Evolutionary conservation across 441 rosid genomes (phyloP).

Genomic region (Populus hybrid): DNA sequence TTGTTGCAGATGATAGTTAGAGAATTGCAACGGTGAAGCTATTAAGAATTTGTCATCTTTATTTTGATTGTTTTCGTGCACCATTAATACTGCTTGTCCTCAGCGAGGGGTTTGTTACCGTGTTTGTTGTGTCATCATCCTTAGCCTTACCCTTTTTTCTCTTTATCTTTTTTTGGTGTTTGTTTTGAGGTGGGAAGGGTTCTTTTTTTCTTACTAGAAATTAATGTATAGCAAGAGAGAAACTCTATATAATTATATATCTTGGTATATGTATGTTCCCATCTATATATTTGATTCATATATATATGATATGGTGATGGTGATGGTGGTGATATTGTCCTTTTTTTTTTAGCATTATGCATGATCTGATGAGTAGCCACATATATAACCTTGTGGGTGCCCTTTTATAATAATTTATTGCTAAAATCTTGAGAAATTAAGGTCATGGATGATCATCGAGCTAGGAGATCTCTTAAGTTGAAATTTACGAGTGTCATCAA

Average conservation of each 20-base stretch:
- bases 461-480: neutral
- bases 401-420: neutral
- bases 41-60: constrained; percentile 28
- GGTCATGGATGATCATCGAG: neutral
- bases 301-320: constrained; percentile 14
- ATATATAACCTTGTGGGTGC: neutral
- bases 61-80: constrained; percentile 20
- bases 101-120: constrained; percentile 34
- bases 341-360: neutral
- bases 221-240: constrained; percentile 46
- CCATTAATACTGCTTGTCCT: constrained; percentile 39
- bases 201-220: constrained; percentile 23
- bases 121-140: constrained; percentile 29
- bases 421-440: constrained; percentile 5
- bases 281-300: constrained; percentile 17
- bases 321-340: neutral
- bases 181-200: constrained; percentile 3
- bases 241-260: constrained; percentile 28
- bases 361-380: neutral
- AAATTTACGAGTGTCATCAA: neutral
- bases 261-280: constrained; percentile 18
- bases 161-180: neutral
- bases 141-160: constrained; percentile 3
- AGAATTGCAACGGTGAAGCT: constrained; percentile 12
- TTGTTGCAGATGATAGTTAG: constrained; percentile 16